Evolutionary conservation across 352 stramenopile species (phyloP).

Genomic region (Phytophthora citricola): DNA sequence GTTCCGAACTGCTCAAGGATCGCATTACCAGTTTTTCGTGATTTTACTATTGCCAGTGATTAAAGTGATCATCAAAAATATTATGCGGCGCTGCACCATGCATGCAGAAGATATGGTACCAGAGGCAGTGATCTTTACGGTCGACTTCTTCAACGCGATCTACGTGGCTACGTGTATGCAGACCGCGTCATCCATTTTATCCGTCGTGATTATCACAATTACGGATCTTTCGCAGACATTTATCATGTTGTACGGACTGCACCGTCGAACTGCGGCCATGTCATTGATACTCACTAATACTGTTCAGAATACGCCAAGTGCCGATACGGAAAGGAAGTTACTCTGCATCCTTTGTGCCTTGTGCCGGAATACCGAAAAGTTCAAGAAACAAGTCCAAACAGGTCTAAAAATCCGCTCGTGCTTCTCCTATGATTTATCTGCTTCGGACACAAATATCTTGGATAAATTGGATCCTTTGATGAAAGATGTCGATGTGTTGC

Average conservation of each 20-base stretch:
- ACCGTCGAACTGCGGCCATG: slow-evolving; percentile 6
- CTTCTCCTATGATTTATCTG: background rate
- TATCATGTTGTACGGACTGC: slow-evolving; percentile 20
- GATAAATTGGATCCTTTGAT: background rate
- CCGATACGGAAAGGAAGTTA: too few species aligned
- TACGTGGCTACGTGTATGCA: slow-evolving; percentile 34
- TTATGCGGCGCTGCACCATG: background rate
- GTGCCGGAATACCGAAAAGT: background rate
- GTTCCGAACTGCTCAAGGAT: background rate
- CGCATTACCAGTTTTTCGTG: slow-evolving; percentile 9
- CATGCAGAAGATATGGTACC: slow-evolving; percentile 30
- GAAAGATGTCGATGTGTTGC: background rate
- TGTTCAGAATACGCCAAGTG: too few species aligned
- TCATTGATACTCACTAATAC: too few species aligned
- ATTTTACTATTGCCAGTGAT: slow-evolving; percentile 34
- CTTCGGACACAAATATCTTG: background rate
- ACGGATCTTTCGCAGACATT: slow-evolving; percentile 17
- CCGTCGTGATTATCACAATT: slow-evolving; percentile 7
- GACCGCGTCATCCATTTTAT: slow-evolving; percentile 11
- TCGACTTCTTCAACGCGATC: slow-evolving; percentile 31
- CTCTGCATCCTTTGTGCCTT: background rate
- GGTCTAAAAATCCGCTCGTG: background rate
- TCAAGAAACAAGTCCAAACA: background rate
- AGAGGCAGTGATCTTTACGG: slow-evolving; percentile 28
- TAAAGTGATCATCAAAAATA: slow-evolving; percentile 27